Evolutionary conservation across 352 stramenopile species (phyloP), one percentile per base, ranked within the genome.

Genomic region (Pilasporangium apinafurcum): DNA sequence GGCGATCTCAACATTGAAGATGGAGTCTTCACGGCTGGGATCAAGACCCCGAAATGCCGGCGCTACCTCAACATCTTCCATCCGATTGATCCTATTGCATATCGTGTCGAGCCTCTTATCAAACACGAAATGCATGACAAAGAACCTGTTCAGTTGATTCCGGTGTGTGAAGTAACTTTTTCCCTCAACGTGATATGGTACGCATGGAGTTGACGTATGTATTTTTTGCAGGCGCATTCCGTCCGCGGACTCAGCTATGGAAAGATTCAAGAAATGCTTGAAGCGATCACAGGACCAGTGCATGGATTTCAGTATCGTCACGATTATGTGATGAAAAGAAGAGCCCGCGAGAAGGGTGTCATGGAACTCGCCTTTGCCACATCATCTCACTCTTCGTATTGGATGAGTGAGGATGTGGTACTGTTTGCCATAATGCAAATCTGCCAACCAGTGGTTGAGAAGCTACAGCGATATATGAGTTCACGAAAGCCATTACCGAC

Each of bases 11-110:
- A 87, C 35, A 70, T 94, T 10, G 42, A 76, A 1, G 71, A 92
- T 18, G 80, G 82, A 10, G 59, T 77, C 20, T 93, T 93, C 36
- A 86, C 58, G 4, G 62, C 75, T 39, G 80, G 79, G 17, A 91
- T 94, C 44, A 81, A 85, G 36, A 86, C 86, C 45, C 82, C 82
- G 3, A 72, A 68, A 16, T 92, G 80, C 33, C 64, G 68, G 24
- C 78, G 84, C 14, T 92, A 96, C 51, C 95, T 87, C 40, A 96
- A 96, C 59, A 77, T 97, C 26, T 95, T 95, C 46, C 88, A 97
- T 55, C 83, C 84, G 12, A 95, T 95, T 32, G 88, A 97, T 45
- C 86, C 88, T 3, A 89, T 97, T 44, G 86, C 86, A 13, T 97
- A 96, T 44, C 79, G 87, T 17, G 68, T 96, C 21, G 88, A 96